Evolutionary conservation across 495 filamentous ascomycete genomes (phyloP).

Genomic region (Neurospora tetraspora): DNA sequence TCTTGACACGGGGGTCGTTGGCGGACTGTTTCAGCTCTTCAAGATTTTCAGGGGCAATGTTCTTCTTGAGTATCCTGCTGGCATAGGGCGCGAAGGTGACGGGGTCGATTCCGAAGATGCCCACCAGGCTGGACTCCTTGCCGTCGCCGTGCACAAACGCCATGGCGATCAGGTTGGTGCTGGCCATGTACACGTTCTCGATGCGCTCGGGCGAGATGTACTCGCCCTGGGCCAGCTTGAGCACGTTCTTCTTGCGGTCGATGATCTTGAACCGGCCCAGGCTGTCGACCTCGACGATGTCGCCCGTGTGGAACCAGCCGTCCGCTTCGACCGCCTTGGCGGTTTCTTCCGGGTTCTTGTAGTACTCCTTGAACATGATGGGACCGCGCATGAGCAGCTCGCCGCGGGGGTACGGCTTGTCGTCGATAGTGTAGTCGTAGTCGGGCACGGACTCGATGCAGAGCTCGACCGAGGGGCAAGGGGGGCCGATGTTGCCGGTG

Average conservation of each 20-base stretch:
- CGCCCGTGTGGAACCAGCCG: slow-evolving; percentile 95
- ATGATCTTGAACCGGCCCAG: slow-evolving; percentile 85
- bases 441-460: slow-evolving; percentile 85
- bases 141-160: slow-evolving; percentile 90
- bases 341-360: slow-evolving; percentile 80
- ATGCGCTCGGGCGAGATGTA: slow-evolving; percentile 96
- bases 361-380: slow-evolving; percentile 74
- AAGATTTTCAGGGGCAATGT: slow-evolving; percentile 50
- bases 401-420: slow-evolving; percentile 87
- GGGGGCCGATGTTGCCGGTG: slow-evolving; percentile 71
- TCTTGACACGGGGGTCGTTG: slow-evolving; percentile 56
- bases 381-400: slow-evolving; percentile 78
- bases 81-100: slow-evolving; percentile 72
- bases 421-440: slow-evolving; percentile 85
- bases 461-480: slow-evolving; percentile 56
- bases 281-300: slow-evolving; percentile 75
- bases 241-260: slow-evolving; percentile 95
- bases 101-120: slow-evolving; percentile 77
- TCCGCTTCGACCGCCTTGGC: slow-evolving; percentile 71
- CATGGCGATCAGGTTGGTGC: slow-evolving; percentile 62
- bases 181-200: slow-evolving; percentile 84
- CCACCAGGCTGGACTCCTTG: slow-evolving; percentile 73
- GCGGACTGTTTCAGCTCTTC: slow-evolving; percentile 56
- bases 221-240: slow-evolving; percentile 96
- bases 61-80: slow-evolving; percentile 58